Evolutionary conservation across 306 rosid species (phyloP).

Genomic region (Medicago ruthenica): DNA sequence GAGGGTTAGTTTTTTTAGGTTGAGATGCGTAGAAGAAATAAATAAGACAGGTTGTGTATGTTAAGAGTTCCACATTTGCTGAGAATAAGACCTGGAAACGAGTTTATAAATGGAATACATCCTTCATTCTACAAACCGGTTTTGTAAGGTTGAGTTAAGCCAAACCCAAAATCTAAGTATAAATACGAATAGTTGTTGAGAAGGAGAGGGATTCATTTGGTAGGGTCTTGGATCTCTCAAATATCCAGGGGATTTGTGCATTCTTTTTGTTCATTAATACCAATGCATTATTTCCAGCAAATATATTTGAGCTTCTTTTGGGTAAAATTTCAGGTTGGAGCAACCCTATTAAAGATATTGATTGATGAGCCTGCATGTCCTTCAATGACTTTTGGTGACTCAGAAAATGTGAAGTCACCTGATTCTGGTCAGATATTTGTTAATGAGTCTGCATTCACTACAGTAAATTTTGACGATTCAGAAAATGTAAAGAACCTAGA

Average conservation of each 20-base stretch:
- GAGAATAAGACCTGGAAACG: too few species aligned
- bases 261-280: neutral
- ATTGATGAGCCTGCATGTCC: conserved; percentile 56
- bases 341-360: conserved; percentile 69
- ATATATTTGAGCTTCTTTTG: conserved; percentile 35
- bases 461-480: conserved; percentile 28
- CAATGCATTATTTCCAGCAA: neutral
- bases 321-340: conserved; percentile 80
- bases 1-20: neutral
- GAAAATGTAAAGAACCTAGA: conserved; percentile 43
- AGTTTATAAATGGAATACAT: too few species aligned
- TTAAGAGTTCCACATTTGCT: too few species aligned
- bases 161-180: neutral
- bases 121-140: too few species aligned
- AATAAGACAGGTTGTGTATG: too few species aligned
- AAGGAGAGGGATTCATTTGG: neutral
- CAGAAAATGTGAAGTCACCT: conserved; percentile 48
- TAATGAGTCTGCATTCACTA: conserved; percentile 48
- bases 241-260: neutral
- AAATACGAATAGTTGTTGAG: neutral
- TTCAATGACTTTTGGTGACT: conserved; percentile 33
- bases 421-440: conserved; percentile 54
- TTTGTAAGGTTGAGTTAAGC: too few species aligned
- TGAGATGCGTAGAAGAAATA: neutral
- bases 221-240: neutral